phyloP scores from a whole-genome alignment of 345 rosid species.

The Populus deltoides region DNA sequence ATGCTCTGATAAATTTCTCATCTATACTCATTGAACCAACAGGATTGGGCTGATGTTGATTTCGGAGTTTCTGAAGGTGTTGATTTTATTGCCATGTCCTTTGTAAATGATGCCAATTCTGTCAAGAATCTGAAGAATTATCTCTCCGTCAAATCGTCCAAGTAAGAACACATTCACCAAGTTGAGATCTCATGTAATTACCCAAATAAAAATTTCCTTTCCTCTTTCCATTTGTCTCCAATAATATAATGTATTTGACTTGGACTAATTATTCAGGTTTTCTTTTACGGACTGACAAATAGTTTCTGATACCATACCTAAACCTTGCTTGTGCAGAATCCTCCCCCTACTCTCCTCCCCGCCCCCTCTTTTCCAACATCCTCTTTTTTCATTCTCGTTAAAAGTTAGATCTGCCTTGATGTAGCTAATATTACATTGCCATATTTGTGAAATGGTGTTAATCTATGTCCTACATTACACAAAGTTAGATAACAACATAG shows the following conservation, averaged over 20 bases:
- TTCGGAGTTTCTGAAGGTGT: constrained; percentile 61
- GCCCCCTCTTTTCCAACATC: not conserved
- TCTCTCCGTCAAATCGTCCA: constrained; percentile 44
- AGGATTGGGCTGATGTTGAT: constrained; percentile 73
- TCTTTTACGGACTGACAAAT: not conserved
- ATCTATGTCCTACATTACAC: not conserved
- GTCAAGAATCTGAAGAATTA: constrained; percentile 49
- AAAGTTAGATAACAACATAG: not conserved
- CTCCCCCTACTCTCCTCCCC: not conserved
- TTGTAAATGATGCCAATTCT: constrained; percentile 55
- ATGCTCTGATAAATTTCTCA: not conserved
- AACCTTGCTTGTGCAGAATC: not conserved
- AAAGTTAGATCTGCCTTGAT: not conserved
- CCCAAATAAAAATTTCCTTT: not conserved
- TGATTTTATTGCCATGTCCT: constrained; percentile 64
- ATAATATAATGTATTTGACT: too few relatives aligned
- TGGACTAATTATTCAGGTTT: not conserved
- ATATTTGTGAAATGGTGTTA: not conserved
- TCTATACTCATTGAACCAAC: constrained; percentile 7
- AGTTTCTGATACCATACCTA: not conserved
- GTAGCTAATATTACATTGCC: not conserved
- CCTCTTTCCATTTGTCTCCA: not conserved
- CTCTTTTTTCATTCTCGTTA: not conserved
- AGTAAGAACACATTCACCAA: constrained; percentile 34
- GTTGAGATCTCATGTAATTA: not conserved